Evolutionary conservation across 2,329 filamentous ascomycete genomes (phyloP).

Genomic region (Neonectria ditissima): DNA sequence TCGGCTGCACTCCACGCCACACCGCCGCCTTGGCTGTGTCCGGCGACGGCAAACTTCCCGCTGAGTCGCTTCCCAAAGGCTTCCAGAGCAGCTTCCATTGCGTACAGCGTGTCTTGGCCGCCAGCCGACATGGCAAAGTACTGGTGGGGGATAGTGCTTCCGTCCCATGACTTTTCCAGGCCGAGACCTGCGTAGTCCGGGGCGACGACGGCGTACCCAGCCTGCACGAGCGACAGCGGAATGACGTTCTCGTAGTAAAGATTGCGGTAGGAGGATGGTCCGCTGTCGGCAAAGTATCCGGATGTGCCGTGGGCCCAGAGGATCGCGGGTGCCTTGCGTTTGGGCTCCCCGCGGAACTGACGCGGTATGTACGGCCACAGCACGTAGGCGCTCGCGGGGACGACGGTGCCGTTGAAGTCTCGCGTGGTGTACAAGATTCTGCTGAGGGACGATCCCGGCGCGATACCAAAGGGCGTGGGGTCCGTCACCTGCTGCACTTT

Average conservation of each 20-base stretch:
- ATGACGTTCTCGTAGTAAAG: constrained; percentile 55
- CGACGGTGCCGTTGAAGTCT: constrained; percentile 28
- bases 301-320: constrained; percentile 60
- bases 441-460: constrained; percentile 10
- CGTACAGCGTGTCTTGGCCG: constrained; percentile 58
- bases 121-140: constrained; percentile 52
- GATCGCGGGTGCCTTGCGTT: constrained; percentile 43
- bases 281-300: constrained; percentile 51
- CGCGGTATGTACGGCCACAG: constrained; percentile 29
- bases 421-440: constrained; percentile 28
- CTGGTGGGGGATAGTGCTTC: constrained; percentile 53
- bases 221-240: constrained; percentile 52
- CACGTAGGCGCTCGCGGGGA: constrained; percentile 26
- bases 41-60: constrained; percentile 56
- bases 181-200: constrained; percentile 60
- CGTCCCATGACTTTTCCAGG: constrained; percentile 49
- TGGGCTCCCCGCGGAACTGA: neutral
- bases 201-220: constrained; percentile 58
- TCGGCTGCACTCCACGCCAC: constrained; percentile 52
- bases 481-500: constrained; percentile 34
- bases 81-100: constrained; percentile 54
- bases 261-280: constrained; percentile 53
- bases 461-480: constrained; percentile 11
- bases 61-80: constrained; percentile 52
- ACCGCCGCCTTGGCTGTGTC: constrained; percentile 60